These are phyloP conservation scores for Periconia macrospinosa DNA, from an alignment of 2,329 filamentous ascomycete species.

Conservation along the genomic window DNA sequence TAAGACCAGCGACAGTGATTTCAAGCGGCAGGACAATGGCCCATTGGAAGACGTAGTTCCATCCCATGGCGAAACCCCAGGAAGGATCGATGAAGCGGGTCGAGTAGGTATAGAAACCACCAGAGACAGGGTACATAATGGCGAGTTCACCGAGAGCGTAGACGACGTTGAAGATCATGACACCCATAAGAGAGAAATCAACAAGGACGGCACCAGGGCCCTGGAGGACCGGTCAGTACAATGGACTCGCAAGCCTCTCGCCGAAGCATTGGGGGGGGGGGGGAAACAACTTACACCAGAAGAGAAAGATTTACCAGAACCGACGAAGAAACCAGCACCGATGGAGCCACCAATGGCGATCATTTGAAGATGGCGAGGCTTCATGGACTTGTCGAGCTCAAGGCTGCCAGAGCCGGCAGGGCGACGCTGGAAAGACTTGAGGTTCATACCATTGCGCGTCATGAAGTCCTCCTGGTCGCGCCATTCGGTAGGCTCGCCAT, in stretches of 20 bases:
- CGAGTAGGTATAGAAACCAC: slow-evolving; percentile 55
- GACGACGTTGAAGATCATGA: slow-evolving; percentile 50
- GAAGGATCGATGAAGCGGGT: slow-evolving; percentile 52
- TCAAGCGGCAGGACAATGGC: slow-evolving; percentile 43
- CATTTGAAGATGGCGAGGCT: slow-evolving; percentile 63
- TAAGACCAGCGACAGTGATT: slow-evolving; percentile 42
- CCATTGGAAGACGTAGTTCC: slow-evolving; percentile 44
- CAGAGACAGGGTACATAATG: slow-evolving; percentile 61
- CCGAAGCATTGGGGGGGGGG: too few relatives aligned
- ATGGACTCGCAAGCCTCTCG: neutral
- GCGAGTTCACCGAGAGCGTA: slow-evolving; percentile 57
- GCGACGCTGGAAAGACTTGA: slow-evolving; percentile 39
- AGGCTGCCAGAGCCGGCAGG: slow-evolving; percentile 22
- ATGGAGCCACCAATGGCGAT: slow-evolving; percentile 65
- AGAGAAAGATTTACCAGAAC: slow-evolving; percentile 58
- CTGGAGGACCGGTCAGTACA: slow-evolving; percentile 11
- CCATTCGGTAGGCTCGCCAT: slow-evolving; percentile 24
- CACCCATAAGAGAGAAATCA: slow-evolving; percentile 45
- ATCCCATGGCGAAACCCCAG: slow-evolving; percentile 45
- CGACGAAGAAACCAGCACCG: slow-evolving; percentile 66
- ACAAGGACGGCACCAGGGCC: slow-evolving; percentile 37
- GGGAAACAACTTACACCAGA: slow-evolving; percentile 56
- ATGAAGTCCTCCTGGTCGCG: slow-evolving; percentile 35
- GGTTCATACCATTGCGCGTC: slow-evolving; percentile 41
- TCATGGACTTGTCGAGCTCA: slow-evolving; percentile 50